phyloP scores from a whole-genome alignment of 495 filamentous ascomycete genomes.

The Venustampulla echinocandica region DNA sequence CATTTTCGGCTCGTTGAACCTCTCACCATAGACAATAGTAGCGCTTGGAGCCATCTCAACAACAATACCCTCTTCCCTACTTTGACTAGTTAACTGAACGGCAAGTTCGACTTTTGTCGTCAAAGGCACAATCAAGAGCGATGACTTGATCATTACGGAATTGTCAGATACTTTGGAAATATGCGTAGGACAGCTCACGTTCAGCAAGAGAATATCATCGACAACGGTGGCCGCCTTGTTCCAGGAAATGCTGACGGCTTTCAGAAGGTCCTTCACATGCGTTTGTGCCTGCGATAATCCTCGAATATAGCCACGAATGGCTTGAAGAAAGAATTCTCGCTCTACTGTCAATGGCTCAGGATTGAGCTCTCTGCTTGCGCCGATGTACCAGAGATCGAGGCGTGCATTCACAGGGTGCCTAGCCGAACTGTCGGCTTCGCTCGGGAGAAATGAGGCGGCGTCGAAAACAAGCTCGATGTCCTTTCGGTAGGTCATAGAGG shows the following conservation, averaged over 20 bases:
- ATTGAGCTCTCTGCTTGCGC: slow-evolving; percentile 38
- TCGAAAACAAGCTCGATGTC: slow-evolving; percentile 75
- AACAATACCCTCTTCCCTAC: slow-evolving; percentile 33
- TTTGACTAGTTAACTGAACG: slow-evolving; percentile 30
- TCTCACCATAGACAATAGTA: slow-evolving; percentile 57
- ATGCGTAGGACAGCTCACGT: slow-evolving; percentile 44
- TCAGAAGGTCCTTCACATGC: slow-evolving; percentile 44
- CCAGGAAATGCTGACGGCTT: slow-evolving; percentile 50
- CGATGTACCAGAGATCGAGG: slow-evolving; percentile 48
- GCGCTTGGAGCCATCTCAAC: slow-evolving; percentile 32
- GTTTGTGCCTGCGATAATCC: slow-evolving; percentile 40
- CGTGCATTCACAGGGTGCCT: slow-evolving; percentile 24
- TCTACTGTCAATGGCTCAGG: slow-evolving; percentile 40
- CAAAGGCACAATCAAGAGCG: slow-evolving; percentile 46
- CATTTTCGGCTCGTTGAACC: slow-evolving; percentile 55
- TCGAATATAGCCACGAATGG: slow-evolving; percentile 50
- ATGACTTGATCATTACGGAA: slow-evolving; percentile 40
- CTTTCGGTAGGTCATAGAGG: slow-evolving; percentile 71
- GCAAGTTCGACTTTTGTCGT: slow-evolving; percentile 52
- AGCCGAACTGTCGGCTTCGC: slow-evolving; percentile 12
- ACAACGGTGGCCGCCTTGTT: slow-evolving; percentile 42
- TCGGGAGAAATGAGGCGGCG: slow-evolving; percentile 45
- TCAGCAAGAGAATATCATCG: slow-evolving; percentile 46
- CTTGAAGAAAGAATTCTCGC: slow-evolving; percentile 63
- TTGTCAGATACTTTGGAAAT: slow-evolving; percentile 47